These are phyloP conservation scores for Ceratobasidium sp. DNA, from an alignment of 1,284 basidiomycete species.

Conservation along the genomic window DNA sequence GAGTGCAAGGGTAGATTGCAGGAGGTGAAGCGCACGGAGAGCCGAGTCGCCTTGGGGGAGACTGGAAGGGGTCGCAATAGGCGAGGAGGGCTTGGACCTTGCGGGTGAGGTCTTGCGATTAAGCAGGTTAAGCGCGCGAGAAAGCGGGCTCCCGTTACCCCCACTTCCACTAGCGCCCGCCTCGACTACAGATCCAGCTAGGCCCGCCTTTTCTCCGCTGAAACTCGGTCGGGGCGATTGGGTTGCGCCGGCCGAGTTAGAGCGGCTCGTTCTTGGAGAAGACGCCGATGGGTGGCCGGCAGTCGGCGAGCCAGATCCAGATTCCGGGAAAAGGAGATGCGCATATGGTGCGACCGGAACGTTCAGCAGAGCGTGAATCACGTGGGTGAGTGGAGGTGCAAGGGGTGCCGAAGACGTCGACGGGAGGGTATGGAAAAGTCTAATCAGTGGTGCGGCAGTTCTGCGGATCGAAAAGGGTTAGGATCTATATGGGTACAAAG, in stretches of 20 bases:
- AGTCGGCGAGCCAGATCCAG: slow-evolving; percentile 23
- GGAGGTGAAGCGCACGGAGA: slow-evolving; percentile 67
- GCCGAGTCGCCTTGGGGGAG: slow-evolving; percentile 40
- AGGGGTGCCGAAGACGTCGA: slow-evolving; percentile 70
- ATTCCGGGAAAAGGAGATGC: slow-evolving; percentile 62
- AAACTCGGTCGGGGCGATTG: slow-evolving; percentile 34
- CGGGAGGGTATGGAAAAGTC: slow-evolving; percentile 68
- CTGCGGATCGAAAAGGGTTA: slow-evolving; percentile 39
- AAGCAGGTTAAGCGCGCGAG: slow-evolving; percentile 63
- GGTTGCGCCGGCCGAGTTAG: slow-evolving; percentile 44
- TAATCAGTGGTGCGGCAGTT: slow-evolving; percentile 49
- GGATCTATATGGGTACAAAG: slow-evolving; percentile 58
- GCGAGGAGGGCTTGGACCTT: slow-evolving; percentile 31
- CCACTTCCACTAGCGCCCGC: slow-evolving; percentile 5
- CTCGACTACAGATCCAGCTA: slow-evolving; percentile 2
- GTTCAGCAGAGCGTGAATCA: slow-evolving; percentile 77
- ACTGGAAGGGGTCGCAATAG: neutral
- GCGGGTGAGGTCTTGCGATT: slow-evolving; percentile 48
- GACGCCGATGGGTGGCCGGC: slow-evolving; percentile 3
- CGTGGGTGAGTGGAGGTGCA: slow-evolving; percentile 73
- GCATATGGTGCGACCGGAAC: slow-evolving; percentile 69
- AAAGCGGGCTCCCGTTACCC: slow-evolving; percentile 53
- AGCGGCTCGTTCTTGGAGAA: slow-evolving; percentile 51
- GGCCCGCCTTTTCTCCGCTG: slow-evolving; percentile 1
- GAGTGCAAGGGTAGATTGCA: slow-evolving; percentile 69